Percentiles rank a stretch among this genome's conserved stretches.
These are phyloP conservation scores for Sporothrix pseudoabietina DNA, from an alignment of 2,329 filamentous ascomycete species.

Conservation along the genomic window DNA sequence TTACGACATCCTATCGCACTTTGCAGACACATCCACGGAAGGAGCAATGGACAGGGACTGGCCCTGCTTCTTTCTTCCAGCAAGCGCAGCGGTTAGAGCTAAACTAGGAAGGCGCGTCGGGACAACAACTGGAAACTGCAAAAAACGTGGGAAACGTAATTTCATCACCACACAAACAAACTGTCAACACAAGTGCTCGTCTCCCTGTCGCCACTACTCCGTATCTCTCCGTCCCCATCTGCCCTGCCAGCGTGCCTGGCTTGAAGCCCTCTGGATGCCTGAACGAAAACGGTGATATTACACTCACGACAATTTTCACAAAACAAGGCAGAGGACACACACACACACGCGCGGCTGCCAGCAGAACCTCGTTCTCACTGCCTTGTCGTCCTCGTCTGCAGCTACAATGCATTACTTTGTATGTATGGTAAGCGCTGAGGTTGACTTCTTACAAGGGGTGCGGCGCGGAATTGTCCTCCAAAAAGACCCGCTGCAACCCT, in stretches of 20 bases:
- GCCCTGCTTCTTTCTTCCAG: constrained; percentile 15
- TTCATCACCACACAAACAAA: not conserved
- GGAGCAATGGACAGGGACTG: not conserved
- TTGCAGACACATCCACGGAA: not conserved
- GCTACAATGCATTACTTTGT: not conserved
- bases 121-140: not conserved
- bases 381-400: not conserved
- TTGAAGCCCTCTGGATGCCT: not conserved
- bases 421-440: not conserved
- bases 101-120: constrained; percentile 10
- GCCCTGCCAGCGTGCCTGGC: not conserved
- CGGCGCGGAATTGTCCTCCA: constrained; percentile 12
- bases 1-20: not conserved
- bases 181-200: not conserved
- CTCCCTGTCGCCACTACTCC: not conserved
- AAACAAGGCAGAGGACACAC: not conserved
- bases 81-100: not conserved
- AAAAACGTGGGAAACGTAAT: not conserved
- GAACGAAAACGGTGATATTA: constrained; percentile 17
- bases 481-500: not conserved
- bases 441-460: constrained; percentile 2
- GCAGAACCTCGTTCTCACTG: not conserved
- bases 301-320: not conserved
- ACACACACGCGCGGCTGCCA: not conserved
- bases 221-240: not conserved